Conservation (phyloP, 768 basidiomycete genomes). For the Cystobasidium ongulense region DNA sequence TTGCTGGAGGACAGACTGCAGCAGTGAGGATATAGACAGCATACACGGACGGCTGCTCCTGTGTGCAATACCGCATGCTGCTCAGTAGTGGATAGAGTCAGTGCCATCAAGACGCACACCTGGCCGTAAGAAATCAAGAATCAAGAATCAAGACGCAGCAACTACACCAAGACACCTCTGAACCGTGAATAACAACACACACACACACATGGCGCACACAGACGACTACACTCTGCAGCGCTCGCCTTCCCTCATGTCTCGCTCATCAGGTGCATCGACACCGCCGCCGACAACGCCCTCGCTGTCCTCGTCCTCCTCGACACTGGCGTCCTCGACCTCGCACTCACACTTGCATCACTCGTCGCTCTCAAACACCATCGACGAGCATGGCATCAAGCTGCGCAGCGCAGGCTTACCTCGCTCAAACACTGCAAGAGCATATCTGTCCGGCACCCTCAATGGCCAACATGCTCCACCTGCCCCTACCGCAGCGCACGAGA, state of each 20-base stretch:
- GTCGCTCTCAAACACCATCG: not conserved
- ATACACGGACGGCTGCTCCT: no score
- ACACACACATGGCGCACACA: not conserved
- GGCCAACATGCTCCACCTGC: not conserved
- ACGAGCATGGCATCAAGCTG: not conserved
- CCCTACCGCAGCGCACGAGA: slow-evolving; percentile 9
- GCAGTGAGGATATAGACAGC: no score
- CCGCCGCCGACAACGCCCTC: slow-evolving; percentile 12
- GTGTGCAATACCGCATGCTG: no score
- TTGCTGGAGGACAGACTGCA: no score
- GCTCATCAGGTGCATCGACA: slow-evolving; percentile 10
- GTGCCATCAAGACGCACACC: no score
- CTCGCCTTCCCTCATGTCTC: slow-evolving; percentile 16
- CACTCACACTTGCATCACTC: not conserved
- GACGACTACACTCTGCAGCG: not conserved
- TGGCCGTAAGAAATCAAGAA: no score
- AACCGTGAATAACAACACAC: no score
- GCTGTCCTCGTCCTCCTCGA: not conserved
- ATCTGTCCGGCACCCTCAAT: not conserved
- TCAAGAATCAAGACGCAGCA: no score
- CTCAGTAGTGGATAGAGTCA: no score
- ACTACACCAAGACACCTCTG: no score
- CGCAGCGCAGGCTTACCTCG: not conserved
- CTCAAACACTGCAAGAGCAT: not conserved
- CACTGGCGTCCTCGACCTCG: not conserved